Evolutionary conservation across 352 stramenopile genomes (phyloP).

Genomic region (Phytophthora meadii): DNA sequence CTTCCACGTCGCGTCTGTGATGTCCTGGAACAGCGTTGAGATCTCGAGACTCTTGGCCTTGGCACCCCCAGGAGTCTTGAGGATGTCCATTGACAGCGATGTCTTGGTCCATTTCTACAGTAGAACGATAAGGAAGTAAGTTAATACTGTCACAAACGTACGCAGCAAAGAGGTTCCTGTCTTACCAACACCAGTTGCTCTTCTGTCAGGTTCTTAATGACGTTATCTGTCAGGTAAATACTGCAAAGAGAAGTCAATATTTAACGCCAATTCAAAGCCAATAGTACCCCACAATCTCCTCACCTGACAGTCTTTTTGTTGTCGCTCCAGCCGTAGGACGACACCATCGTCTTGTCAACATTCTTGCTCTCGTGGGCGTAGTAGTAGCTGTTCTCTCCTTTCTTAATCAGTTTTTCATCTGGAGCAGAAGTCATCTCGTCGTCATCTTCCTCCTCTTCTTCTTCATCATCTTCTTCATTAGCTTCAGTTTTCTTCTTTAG

Average conservation of each 20-base stretch:
- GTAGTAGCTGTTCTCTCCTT: slow-evolving; percentile 88
- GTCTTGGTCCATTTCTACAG: slow-evolving; percentile 80
- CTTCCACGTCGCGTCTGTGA: slow-evolving; percentile 72
- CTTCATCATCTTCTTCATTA: slow-evolving; percentile 9
- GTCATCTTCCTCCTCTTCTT: slow-evolving; percentile 19
- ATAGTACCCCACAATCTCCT: background rate
- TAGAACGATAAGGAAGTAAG: slow-evolving; percentile 5
- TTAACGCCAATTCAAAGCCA: background rate
- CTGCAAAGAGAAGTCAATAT: slow-evolving; percentile 28
- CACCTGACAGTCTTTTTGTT: slow-evolving; percentile 71
- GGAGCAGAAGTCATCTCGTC: slow-evolving; percentile 45
- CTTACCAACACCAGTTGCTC: slow-evolving; percentile 74
- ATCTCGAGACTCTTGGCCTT: slow-evolving; percentile 77
- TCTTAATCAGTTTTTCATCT: slow-evolving; percentile 71
- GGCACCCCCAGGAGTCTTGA: slow-evolving; percentile 43
- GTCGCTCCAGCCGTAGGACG: slow-evolving; percentile 84
- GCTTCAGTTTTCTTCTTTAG: slow-evolving; percentile 34
- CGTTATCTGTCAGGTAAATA: slow-evolving; percentile 81
- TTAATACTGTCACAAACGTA: background rate
- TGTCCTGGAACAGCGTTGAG: slow-evolving; percentile 69
- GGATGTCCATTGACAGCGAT: slow-evolving; percentile 78
- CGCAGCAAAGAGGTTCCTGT: background rate
- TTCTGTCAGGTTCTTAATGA: slow-evolving; percentile 54
- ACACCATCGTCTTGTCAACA: slow-evolving; percentile 60
- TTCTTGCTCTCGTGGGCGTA: slow-evolving; percentile 63